These are phyloP conservation scores for Pichia terricola DNA, from an alignment of 1,139 yeast species.

Conservation along the genomic window DNA sequence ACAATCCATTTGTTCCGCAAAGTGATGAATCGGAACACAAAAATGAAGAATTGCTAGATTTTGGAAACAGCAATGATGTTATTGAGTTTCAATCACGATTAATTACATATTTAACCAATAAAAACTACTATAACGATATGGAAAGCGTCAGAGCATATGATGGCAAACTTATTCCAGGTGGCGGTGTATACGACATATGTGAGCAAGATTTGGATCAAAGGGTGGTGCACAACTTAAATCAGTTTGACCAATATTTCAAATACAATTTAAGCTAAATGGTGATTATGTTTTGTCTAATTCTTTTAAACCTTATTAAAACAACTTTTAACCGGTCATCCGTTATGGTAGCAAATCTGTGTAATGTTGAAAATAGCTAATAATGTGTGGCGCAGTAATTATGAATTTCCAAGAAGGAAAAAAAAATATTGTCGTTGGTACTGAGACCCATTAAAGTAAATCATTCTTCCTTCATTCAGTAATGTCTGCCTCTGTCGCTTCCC, in stretches of 20 bases:
- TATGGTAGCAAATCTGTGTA: no score
- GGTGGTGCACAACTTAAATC: no score
- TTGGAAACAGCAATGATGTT: slow-evolving; percentile 30
- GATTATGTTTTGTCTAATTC: no score
- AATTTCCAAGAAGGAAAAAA: no score
- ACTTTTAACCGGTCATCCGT: no score
- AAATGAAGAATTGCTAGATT: slow-evolving; percentile 15
- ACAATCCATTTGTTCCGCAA: slow-evolving; percentile 33
- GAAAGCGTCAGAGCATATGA: slow-evolving; percentile 19
- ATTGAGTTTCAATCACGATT: slow-evolving; percentile 43
- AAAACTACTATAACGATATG: slow-evolving; percentile 32
- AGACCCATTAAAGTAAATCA: background rate
- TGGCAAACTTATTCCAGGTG: slow-evolving; percentile 7
- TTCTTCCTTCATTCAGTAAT: slow-evolving; percentile 7
- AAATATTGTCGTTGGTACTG: no score
- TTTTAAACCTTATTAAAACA: no score
- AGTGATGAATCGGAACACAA: slow-evolving; percentile 13
- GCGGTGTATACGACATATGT: background rate
- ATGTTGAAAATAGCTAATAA: no score
- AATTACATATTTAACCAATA: slow-evolving; percentile 37
- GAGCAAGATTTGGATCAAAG: no score
- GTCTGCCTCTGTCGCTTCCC: slow-evolving; percentile 32
- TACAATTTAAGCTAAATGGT: background rate
- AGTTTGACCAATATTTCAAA: background rate
- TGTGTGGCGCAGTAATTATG: no score